Evolutionary conservation across 163 green algal genomes (phyloP).

Genomic region (Trebouxiophyceae sp.): DNA sequence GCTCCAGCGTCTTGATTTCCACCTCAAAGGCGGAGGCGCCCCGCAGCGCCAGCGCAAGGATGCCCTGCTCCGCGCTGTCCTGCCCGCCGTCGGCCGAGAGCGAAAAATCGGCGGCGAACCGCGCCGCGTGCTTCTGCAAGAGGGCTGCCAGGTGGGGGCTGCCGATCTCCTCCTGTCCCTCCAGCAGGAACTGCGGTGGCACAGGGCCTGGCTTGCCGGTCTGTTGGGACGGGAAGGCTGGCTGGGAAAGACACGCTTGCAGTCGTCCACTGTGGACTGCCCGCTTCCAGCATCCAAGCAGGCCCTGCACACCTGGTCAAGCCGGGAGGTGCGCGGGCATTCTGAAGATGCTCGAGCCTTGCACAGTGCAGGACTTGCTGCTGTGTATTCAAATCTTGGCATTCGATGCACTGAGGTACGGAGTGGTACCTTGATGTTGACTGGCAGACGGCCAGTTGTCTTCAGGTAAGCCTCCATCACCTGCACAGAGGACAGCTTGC

Average conservation of each 20-base stretch:
- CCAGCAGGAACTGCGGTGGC: slow-evolving; percentile 25
- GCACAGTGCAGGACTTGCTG: no score
- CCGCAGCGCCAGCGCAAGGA: slow-evolving; percentile 25
- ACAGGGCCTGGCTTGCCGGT: no score
- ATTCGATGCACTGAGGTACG: not conserved
- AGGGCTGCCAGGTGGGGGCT: slow-evolving; percentile 20
- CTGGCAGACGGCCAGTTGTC: slow-evolving; percentile 13
- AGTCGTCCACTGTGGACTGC: no score
- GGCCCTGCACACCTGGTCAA: no score
- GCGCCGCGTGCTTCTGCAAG: slow-evolving; percentile 17
- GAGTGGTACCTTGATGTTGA: slow-evolving; percentile 44
- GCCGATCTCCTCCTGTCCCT: slow-evolving; percentile 42
- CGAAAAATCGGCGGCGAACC: slow-evolving; percentile 26
- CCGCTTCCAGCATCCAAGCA: no score
- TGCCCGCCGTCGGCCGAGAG: slow-evolving; percentile 38
- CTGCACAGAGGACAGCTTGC: no score
- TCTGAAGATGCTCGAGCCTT: no score
- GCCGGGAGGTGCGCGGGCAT: no score
- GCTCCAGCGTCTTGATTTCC: slow-evolving; percentile 9
- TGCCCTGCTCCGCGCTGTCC: slow-evolving; percentile 5
- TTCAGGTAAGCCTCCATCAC: slow-evolving; percentile 30
- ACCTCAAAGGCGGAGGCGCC: slow-evolving; percentile 31
- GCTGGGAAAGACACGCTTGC: no score
- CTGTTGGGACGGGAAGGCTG: no score
- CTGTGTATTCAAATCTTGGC: not conserved